Evolutionary conservation across 495 filamentous ascomycete species (phyloP).

Genomic region (Tetracladium marchalianum): DNA sequence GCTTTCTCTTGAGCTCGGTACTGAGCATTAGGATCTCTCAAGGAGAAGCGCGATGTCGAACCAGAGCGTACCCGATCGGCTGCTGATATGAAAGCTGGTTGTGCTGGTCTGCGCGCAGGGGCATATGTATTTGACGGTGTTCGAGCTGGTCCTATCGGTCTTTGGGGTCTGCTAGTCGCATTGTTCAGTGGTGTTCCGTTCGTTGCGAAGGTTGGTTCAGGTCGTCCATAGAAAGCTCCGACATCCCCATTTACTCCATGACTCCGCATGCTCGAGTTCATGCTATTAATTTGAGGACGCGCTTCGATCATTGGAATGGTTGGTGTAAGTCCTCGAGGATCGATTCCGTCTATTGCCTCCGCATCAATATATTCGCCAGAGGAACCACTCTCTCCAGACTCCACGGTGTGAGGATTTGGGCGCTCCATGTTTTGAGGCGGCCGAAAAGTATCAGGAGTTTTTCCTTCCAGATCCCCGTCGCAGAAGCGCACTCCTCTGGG

Average conservation of each 20-base stretch:
- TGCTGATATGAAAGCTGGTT: constrained; percentile 21
- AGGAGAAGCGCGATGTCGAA: constrained; percentile 36
- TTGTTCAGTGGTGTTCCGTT: constrained; percentile 15
- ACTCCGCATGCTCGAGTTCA: constrained; percentile 12
- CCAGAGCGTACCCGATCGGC: constrained; percentile 40
- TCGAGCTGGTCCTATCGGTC: constrained; percentile 50
- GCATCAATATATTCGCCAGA: constrained; percentile 48
- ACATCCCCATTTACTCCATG: constrained; percentile 10
- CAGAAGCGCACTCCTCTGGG: constrained; percentile 44
- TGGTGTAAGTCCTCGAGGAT: constrained; percentile 14
- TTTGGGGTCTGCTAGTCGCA: constrained; percentile 34
- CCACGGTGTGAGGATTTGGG: constrained; percentile 39
- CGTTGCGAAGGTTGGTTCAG: constrained; percentile 7
- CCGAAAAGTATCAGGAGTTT: constrained; percentile 26
- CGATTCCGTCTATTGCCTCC: constrained; percentile 26
- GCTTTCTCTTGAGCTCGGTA: constrained; percentile 75
- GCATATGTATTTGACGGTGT: constrained; percentile 67
- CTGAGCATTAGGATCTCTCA: constrained; percentile 65
- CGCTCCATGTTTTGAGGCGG: constrained; percentile 39
- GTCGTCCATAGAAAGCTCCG: constrained; percentile 17
- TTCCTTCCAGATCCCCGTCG: constrained; percentile 25
- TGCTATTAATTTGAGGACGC: constrained; percentile 21
- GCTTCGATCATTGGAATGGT: constrained; percentile 25
- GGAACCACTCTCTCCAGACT: constrained; percentile 55
- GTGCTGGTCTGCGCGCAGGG: constrained; percentile 57